Evolutionary conservation across 495 filamentous ascomycete genomes (phyloP), one percentile per base, ranked within the genome.

Genomic region (Tuber magnatum): DNA sequence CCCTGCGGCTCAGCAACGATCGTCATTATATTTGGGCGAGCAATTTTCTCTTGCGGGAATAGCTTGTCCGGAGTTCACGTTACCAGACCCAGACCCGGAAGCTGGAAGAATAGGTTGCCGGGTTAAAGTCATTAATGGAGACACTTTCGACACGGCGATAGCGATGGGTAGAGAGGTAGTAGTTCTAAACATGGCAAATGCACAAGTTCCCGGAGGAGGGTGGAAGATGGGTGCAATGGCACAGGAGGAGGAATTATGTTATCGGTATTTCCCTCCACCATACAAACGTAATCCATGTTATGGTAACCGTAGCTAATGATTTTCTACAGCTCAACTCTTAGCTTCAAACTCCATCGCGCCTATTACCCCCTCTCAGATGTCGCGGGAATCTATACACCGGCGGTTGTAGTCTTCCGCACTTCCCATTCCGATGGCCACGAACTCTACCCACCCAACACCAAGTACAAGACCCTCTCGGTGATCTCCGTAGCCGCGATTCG

Each of bases 201-300:
- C 86, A 16, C 43, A 72, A 3, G 80, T 71, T 0, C 80, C 85
- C 20, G 90, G 89, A 39, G 89, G 90, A 20, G 88, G 87, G n/a
- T 92, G 87, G 86, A 76, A 85, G 2, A 77, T 78, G 9, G 89
- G 89, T 22, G 75, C 87, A 8, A 80, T 84, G 43, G 89, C 90
- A 3, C 90, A 91, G 80, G 91, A 92, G 80, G 90, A 91, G 82
- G 85, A 87, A 2, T 82, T 92, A n/a, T 91, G 87, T 82, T 90
- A 87, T 80, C 88, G 81, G 78, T 79, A 69, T 24, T 61, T 65
- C 46, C 56, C 32, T 56, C 65, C 39, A 7, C 40, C 16, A 28
- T 39, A 41, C 24, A 44, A 61, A n/a, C 6, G 14, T 22, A 41
- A 69, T 69, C 51, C 20, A 32, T 39, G 32, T 38, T 7, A 43